Evolutionary conservation across 148 eudicot genomes (phyloP).

Genomic region (Beta vulgaris): DNA sequence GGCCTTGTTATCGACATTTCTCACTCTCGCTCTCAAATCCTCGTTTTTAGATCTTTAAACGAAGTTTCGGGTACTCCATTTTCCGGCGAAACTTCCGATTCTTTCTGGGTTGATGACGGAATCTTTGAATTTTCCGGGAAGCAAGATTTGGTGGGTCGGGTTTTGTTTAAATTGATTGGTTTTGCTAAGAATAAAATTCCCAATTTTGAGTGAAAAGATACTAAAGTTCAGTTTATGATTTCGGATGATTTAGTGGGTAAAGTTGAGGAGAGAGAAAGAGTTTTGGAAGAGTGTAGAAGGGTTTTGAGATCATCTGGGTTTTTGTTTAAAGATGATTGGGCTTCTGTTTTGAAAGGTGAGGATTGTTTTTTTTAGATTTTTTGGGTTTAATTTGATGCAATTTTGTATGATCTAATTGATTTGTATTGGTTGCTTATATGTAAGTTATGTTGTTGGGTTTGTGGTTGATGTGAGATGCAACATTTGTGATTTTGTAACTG

Average conservation of each 20-base stretch:
- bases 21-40: conserved; percentile 23
- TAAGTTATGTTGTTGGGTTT: background rate
- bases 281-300: conserved; percentile 35
- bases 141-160: conserved; percentile 10
- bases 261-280: background rate
- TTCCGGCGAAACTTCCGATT: conserved; percentile 21
- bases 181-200: conserved; percentile 41
- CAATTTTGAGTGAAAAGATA: conserved; percentile 33
- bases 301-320: conserved; percentile 46
- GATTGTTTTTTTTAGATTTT: background rate
- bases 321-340: conserved; percentile 39
- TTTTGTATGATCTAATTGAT: background rate
- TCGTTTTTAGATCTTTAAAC: conserved; percentile 34
- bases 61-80: conserved; percentile 29
- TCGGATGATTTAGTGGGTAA: conserved; percentile 7
- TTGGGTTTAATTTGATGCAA: background rate
- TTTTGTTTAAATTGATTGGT: conserved; percentile 30
- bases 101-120: conserved; percentile 22
- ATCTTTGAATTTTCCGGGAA: background rate
- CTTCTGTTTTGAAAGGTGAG: conserved; percentile 36
- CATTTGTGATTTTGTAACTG: background rate
- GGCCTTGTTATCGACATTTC: conserved; percentile 33
- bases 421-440: background rate
- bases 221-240: conserved; percentile 39
- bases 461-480: background rate